Percentiles rank a stretch among this genome's conserved stretches.
phyloP scores from a whole-genome alignment of 2,329 filamentous ascomycete genomes.

The Cytospora paraplurivora region DNA sequence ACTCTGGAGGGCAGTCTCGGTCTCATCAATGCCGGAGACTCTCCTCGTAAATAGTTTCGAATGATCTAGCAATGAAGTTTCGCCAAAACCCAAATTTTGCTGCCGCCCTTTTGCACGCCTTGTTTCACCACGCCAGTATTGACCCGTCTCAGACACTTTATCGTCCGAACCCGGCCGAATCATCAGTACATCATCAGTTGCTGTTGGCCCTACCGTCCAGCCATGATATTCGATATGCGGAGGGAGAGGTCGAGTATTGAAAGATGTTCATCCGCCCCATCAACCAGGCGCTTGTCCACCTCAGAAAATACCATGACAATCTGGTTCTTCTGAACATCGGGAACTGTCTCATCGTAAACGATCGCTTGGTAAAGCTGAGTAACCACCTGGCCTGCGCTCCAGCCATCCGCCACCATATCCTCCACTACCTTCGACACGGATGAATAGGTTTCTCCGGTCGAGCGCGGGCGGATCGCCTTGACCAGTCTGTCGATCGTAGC shows the following conservation, averaged over 20 bases:
- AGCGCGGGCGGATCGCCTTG: constrained; percentile 73
- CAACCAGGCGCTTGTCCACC: constrained; percentile 88
- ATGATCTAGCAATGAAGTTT: constrained; percentile 26
- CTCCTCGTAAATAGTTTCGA: constrained; percentile 17
- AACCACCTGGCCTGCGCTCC: constrained; percentile 90
- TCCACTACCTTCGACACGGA: constrained; percentile 78
- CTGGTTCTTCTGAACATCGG: constrained; percentile 84
- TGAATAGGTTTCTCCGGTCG: constrained; percentile 66
- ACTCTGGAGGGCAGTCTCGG: constrained; percentile 56
- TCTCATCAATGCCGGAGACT: constrained; percentile 46
- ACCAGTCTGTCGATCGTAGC: constrained; percentile 70
- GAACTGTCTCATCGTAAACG: constrained; percentile 80
- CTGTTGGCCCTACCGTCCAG: constrained; percentile 40
- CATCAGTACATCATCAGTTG: constrained; percentile 6
- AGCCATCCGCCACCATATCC: constrained; percentile 92
- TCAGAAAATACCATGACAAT: constrained; percentile 91
- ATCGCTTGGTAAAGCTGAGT: constrained; percentile 77
- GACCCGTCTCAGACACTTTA: not conserved
- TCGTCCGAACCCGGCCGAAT: not conserved
- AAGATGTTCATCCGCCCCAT: constrained; percentile 93
- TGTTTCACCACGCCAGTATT: constrained; percentile 14
- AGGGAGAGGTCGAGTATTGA: constrained; percentile 84
- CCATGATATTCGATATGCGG: constrained; percentile 75
- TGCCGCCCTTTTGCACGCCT: constrained; percentile 31
- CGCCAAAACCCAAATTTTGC: constrained; percentile 14